A percentile compares a stretch with the other conserved stretches of the same genome.
These are phyloP conservation scores for Halophytophthora batemanensis DNA, from an alignment of 352 stramenopile species.

Conservation along the genomic window DNA sequence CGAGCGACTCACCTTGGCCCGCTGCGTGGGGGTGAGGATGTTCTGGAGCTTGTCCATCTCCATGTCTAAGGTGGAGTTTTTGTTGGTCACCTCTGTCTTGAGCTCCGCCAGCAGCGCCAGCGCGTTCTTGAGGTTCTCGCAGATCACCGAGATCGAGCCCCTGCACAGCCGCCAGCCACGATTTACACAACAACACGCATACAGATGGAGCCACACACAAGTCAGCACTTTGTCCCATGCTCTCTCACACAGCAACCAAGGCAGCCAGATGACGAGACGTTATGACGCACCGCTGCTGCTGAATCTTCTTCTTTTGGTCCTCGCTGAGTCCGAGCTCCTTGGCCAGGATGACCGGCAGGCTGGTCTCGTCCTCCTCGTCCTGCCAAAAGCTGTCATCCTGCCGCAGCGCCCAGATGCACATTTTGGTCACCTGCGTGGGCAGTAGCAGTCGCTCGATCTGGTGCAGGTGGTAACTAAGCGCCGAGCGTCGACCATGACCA, in stretches of 20 bases:
- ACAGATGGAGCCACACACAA: too few species aligned
- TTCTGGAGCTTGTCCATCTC: conserved; percentile 94
- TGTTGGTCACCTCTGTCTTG: conserved; percentile 84
- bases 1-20: conserved; percentile 67
- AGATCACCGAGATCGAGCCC: conserved; percentile 71
- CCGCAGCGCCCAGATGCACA: conserved; percentile 91
- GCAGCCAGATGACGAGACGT: too few species aligned
- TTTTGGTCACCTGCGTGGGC: conserved; percentile 92
- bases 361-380: conserved; percentile 87
- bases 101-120: conserved; percentile 88
- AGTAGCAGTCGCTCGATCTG: conserved; percentile 93
- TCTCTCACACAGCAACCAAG: too few species aligned
- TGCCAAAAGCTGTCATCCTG: conserved; percentile 91
- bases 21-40: conserved; percentile 92
- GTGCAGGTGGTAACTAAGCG: conserved; percentile 89
- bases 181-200: too few species aligned
- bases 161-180: conserved; percentile 1
- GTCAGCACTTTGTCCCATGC: too few species aligned
- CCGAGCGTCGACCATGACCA: conserved; percentile 85
- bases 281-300: conserved; percentile 86
- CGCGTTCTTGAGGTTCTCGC: conserved; percentile 87
- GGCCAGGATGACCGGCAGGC: conserved; percentile 87
- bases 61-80: conserved; percentile 91
- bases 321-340: conserved; percentile 88
- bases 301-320: conserved; percentile 92